Conservation (phyloP, 352 stramenopile species). For the Phytophthora pseudosyringae region DNA sequence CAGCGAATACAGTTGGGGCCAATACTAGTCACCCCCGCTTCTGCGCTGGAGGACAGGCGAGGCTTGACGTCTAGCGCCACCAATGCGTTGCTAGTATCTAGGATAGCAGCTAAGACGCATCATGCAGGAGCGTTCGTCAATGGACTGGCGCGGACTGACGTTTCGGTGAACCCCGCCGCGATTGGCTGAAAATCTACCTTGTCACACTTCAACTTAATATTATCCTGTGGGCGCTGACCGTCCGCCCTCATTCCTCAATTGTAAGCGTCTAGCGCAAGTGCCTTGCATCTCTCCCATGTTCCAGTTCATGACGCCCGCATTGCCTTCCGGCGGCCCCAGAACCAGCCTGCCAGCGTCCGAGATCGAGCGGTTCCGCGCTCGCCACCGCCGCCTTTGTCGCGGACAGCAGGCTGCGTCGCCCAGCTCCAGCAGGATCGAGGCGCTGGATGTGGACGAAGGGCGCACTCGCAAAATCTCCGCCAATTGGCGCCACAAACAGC, state of each 20-base stretch:
- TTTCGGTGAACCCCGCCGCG: neutral
- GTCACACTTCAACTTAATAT: conserved; percentile 23
- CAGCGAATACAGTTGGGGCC: neutral
- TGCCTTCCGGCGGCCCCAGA: neutral
- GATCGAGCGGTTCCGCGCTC: conserved; percentile 49
- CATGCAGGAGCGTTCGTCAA: conserved; percentile 5
- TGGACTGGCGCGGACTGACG: conserved; percentile 7
- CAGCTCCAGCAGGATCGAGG: conserved; percentile 5
- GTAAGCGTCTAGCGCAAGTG: neutral
- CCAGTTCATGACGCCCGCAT: conserved; percentile 12
- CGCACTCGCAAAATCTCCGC: conserved; percentile 45
- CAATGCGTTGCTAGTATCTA: neutral
- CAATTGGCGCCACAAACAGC: conserved; percentile 31
- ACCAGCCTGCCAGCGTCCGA: conserved; percentile 22
- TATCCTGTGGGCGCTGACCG: conserved; percentile 9
- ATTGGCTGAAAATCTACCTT: conserved; percentile 14
- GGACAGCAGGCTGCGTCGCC: conserved; percentile 3
- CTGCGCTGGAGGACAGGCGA: conserved; percentile 10
- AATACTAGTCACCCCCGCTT: neutral
- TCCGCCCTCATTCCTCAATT: conserved; percentile 19
- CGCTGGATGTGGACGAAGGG: conserved; percentile 27
- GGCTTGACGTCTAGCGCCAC: neutral
- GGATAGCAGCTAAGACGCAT: neutral
- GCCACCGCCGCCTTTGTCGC: conserved; percentile 41
- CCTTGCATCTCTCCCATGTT: conserved; percentile 6